Evolutionary conservation across 75 land plant species (phyloP).

Genomic region (Pinus tabuliformis): DNA sequence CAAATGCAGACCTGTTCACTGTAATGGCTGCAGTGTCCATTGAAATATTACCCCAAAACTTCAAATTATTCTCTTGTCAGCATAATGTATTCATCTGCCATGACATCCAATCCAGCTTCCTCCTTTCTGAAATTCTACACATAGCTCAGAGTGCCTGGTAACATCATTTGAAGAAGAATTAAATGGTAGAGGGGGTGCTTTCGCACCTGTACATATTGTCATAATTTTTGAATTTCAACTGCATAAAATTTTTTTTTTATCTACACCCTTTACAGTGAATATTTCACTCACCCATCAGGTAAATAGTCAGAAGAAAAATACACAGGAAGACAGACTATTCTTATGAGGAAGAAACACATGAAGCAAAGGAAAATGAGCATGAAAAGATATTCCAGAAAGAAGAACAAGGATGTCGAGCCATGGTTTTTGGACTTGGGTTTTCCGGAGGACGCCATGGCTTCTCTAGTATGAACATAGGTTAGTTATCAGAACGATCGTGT

Average conservation of each 20-base stretch:
- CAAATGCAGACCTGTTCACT: neutral
- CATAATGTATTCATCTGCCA: neutral
- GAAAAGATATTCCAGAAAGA: conserved; percentile 1
- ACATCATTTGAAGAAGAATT: too few relatives aligned
- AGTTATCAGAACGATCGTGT: too few relatives aligned
- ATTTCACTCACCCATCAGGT: too few relatives aligned
- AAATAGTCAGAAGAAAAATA: too few relatives aligned
- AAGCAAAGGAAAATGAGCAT: neutral
- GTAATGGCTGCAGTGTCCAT: too few relatives aligned
- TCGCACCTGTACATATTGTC: too few relatives aligned
- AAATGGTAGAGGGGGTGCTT: too few relatives aligned
- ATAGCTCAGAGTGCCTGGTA: too few relatives aligned
- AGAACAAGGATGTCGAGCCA: neutral
- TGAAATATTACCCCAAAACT: neutral
- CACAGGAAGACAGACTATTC: neutral
- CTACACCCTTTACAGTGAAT: too few relatives aligned
- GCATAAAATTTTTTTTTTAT: too few relatives aligned
- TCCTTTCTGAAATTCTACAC: neutral
- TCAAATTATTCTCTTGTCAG: neutral
- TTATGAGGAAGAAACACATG: conserved; percentile 2
- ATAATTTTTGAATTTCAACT: too few relatives aligned
- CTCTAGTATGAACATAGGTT: too few relatives aligned
- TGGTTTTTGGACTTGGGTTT: neutral
- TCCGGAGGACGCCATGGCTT: neutral
- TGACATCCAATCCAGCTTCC: neutral